Base-by-base conservation (phyloP, 2,329 filamentous ascomycete genomes). In the Cercospora brassicicola region DNA sequence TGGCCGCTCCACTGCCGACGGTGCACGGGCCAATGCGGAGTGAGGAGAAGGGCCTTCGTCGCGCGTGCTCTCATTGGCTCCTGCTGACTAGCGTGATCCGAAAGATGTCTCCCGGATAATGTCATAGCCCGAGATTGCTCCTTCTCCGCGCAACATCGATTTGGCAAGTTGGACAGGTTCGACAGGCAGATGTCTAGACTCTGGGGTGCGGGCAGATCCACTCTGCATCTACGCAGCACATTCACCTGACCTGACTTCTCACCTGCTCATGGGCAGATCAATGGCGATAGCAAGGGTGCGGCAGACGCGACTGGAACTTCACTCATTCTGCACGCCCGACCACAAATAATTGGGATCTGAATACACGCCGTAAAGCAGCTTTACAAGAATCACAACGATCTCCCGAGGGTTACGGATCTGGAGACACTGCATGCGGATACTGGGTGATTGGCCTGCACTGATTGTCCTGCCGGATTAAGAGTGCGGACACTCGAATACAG, bases 231-330 rank as follows among this genome's bases (percentile, higher is more conserved):
- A 20, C 4, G 18, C 28, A 63, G 11, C 31, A 23, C 48, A 26
- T 60, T 30, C 60, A 55, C 30, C 60, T 67, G 60, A 59, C 65
- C 65, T 67, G 65, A 60, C 18, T 39, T 42, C 62, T 64, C 61
- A 61, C 31, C 20, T 64, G 61, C 39, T 51, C 23, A 15, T n/a
- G 48, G 48, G 23, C 23, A 28, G 48, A 55, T 55, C 48, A 55
- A 55, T 53, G 48, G 48, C 36, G 42, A 62, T 48, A 18, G 28
- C 28, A 55, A 62, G 10, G 59, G 13, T 20, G 39, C n/a, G 15
- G n/a, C 23, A 31, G n/a, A 30, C 36, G n/a, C 42, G 23, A 26
- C 48, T 26, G 48, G 20, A 53, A 53, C 48, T 11, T 53, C 48
- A 15, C 6, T 23, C 48, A 53, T 28, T 23, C 23, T 26, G 48